Base-by-base conservation (phyloP, 75 land plant genomes). In the Sequoiadendron giganteum region DNA sequence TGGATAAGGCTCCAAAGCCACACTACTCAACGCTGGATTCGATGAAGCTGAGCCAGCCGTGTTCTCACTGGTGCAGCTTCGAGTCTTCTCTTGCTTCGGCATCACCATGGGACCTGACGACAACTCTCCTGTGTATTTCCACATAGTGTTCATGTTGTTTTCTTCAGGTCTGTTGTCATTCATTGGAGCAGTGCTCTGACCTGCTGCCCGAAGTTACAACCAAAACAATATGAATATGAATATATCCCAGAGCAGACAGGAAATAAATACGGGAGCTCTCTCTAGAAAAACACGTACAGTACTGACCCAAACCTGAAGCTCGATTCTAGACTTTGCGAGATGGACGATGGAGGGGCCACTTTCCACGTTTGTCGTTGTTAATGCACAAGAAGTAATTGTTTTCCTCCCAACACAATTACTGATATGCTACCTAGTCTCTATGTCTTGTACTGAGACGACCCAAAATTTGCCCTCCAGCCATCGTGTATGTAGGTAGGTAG, bases 91-190 rank as follows among this genome's bases (percentile, higher is more conserved):
- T 13, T 82, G 45, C 28, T 45, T 82, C 2, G 54, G 49, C 10
- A 19, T 40, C 84, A 82, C 28, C 84, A 45, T 28, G 19, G 15
- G 84, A 45, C 84, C 84, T 82, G 34, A 47, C 28, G 34, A 47
- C 10, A 82, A n/a, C 4, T 82, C 84, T 45, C 84, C 84, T 45
- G 84, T 11, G n/a, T 39, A 82, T 25, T 82, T 45, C 84, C 84
- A 82, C 47, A 79, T 15, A 78, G 3, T 21, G 39, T 78, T 40
- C 84, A 81, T 81, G 3, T n/a, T 82, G 48, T 25, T 39, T 10
- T 47, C 84, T 45, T 82, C 45, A 42, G 16, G 10, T 25, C n/a
- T 82, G 30, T 47, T 82, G n/a, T 47, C 47, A 47, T 5, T 82
- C 32, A 75, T 75, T 15, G 28, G 38, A 34, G 1, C 77, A 75